Conservation (phyloP, 2,329 filamentous ascomycete genomes). For the Fusarium tuaranense region DNA sequence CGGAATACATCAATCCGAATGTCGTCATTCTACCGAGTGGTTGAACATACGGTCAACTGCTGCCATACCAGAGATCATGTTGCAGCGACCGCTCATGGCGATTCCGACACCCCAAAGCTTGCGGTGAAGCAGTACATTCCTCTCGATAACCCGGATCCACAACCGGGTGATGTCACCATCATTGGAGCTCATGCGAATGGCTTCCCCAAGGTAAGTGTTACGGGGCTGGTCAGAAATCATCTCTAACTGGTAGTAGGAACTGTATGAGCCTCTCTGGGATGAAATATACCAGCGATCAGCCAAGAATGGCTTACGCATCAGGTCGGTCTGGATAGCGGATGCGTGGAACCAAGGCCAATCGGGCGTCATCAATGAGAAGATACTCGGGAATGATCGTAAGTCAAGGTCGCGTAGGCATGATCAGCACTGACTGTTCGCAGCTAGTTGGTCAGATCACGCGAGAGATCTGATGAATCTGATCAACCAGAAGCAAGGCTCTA, state of each 20-base stretch:
- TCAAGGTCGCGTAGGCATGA: accelerated
- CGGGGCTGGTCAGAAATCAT: accelerated
- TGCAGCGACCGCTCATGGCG: not conserved
- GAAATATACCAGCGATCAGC: not conserved
- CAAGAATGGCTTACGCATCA: not conserved
- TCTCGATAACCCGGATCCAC: not conserved
- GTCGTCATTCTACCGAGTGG: not conserved
- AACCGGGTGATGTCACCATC: not conserved
- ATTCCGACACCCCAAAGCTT: not conserved
- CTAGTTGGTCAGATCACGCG: not conserved
- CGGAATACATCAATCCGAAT: not conserved
- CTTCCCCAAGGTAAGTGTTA: not conserved
- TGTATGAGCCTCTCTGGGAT: not conserved
- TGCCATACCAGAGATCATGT: not conserved
- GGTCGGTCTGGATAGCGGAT: not conserved
- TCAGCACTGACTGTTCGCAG: not conserved
- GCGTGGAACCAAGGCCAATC: not conserved
- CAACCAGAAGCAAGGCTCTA: constrained; percentile 11
- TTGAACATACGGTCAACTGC: not conserved
- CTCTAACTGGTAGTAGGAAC: not conserved
- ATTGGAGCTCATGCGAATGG: not conserved
- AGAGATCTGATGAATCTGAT: constrained; percentile 15
- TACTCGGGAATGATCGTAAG: not conserved
- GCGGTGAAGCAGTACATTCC: constrained; percentile 1
- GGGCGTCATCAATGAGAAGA: not conserved